phyloP scores from a whole-genome alignment of 768 basidiomycete genomes.

The Leccinum subtestaceum region DNA sequence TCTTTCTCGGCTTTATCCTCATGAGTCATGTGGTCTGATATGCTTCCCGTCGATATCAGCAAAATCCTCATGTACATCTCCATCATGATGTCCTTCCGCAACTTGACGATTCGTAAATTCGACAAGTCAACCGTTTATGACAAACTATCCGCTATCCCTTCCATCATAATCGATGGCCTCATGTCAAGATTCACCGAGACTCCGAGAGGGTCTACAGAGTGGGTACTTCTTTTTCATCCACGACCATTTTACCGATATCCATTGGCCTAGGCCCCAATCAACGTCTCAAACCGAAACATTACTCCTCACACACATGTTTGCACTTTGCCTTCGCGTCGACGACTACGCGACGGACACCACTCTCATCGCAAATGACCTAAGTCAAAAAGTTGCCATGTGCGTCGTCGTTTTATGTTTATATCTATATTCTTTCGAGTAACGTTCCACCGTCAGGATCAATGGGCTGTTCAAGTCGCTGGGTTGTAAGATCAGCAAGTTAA shows the following conservation, averaged over 20 bases:
- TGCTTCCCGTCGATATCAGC: too few species aligned
- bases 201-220: too few species aligned
- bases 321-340: constrained; percentile 76
- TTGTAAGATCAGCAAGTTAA: constrained; percentile 63
- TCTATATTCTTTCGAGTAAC: constrained; percentile 1
- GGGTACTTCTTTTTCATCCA: neutral
- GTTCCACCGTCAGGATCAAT: constrained; percentile 46
- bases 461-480: constrained; percentile 78
- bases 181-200: too few species aligned
- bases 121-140: too few species aligned
- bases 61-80: too few species aligned
- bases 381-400: constrained; percentile 61
- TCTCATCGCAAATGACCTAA: constrained; percentile 70
- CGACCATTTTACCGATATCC: neutral
- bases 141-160: too few species aligned
- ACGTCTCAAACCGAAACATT: constrained; percentile 72
- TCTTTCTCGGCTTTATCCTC: constrained; percentile 6
- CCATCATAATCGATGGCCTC: too few species aligned
- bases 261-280: constrained; percentile 37
- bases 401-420: constrained; percentile 25
- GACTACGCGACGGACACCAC: constrained; percentile 70
- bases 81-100: too few species aligned
- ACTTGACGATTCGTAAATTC: too few species aligned
- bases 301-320: constrained; percentile 76
- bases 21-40: too few species aligned